Evolutionary conservation across 129 eudicot genomes (phyloP).

Genomic region (Centella asiatica): DNA sequence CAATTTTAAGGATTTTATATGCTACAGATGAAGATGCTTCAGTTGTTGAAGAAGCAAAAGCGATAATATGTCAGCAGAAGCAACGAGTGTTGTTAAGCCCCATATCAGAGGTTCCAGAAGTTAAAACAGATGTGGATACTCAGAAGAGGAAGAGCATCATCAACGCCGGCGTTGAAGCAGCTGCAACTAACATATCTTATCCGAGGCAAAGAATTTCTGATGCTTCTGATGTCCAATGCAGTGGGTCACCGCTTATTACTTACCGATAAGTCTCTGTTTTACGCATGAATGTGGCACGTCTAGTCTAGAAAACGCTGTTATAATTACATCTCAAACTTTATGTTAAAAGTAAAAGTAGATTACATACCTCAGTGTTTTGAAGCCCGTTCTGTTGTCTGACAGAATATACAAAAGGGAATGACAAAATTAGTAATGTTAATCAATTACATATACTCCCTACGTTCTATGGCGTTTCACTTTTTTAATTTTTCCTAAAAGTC

Average conservation of each 20-base stretch:
- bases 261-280: conserved; percentile 30
- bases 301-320: background rate
- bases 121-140: conserved; percentile 28
- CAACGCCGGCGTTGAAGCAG: conserved; percentile 64
- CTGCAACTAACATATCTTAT: conserved; percentile 56
- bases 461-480: too few species aligned
- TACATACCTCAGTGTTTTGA: conserved; percentile 2
- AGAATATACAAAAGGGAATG: conserved; percentile 8
- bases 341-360: conserved; percentile 13
- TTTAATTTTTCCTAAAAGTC: too few species aligned
- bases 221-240: conserved; percentile 83
- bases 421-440: too few species aligned
- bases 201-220: conserved; percentile 81
- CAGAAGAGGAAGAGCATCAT: conserved; percentile 68
- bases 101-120: conserved; percentile 38
- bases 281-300: background rate
- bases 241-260: conserved; percentile 76
- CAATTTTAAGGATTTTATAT: conserved; percentile 70
- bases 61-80: conserved; percentile 44
- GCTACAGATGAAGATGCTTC: conserved; percentile 79
- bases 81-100: conserved; percentile 28
- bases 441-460: too few species aligned
- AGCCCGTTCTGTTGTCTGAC: conserved; percentile 5
- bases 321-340: background rate
- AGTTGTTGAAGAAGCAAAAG: conserved; percentile 74